A percentile compares a stretch with the other conserved stretches of the same genome.
Evolutionary conservation across 352 stramenopile genomes (phyloP).

Genomic region (Pythium sukuiense): DNA sequence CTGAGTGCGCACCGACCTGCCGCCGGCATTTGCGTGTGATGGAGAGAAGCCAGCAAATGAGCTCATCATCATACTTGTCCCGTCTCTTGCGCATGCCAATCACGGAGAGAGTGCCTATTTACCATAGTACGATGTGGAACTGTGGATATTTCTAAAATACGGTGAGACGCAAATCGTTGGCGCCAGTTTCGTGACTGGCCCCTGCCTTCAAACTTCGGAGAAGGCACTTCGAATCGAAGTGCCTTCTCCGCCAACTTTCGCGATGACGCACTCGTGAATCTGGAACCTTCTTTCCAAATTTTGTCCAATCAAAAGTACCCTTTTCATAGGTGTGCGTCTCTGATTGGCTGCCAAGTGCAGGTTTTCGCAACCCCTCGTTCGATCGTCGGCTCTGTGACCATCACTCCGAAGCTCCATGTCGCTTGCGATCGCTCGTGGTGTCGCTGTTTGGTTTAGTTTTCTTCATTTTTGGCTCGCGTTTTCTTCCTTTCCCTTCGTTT

Average conservation of each 20-base stretch:
- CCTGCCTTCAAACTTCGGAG: background rate
- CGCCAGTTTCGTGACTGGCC: constrained; percentile 16
- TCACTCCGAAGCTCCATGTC: constrained; percentile 16
- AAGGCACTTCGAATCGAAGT: background rate
- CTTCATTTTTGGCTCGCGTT: constrained; percentile 1
- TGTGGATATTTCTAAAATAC: background rate
- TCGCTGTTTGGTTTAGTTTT: background rate
- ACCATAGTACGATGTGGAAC: background rate
- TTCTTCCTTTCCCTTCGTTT: constrained; percentile 8
- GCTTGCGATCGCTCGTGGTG: background rate
- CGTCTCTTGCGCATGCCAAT: constrained; percentile 15
- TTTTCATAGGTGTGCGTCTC: background rate
- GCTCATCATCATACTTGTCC: constrained; percentile 10
- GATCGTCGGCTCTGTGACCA: constrained; percentile 9
- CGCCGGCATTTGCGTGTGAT: background rate
- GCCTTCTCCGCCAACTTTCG: constrained; percentile 7
- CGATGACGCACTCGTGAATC: constrained; percentile 23
- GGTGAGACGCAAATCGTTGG: constrained; percentile 3
- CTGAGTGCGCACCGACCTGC: constrained; percentile 20
- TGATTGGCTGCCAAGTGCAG: constrained; percentile 26
- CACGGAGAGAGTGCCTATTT: constrained; percentile 12
- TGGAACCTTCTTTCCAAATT: constrained; percentile 12
- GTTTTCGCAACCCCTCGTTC: constrained; percentile 23
- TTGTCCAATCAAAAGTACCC: background rate
- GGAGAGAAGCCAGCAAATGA: constrained; percentile 10